Base-by-base conservation (phyloP, 2,329 filamentous ascomycete species). In the Aspergillus clavatus region DNA sequence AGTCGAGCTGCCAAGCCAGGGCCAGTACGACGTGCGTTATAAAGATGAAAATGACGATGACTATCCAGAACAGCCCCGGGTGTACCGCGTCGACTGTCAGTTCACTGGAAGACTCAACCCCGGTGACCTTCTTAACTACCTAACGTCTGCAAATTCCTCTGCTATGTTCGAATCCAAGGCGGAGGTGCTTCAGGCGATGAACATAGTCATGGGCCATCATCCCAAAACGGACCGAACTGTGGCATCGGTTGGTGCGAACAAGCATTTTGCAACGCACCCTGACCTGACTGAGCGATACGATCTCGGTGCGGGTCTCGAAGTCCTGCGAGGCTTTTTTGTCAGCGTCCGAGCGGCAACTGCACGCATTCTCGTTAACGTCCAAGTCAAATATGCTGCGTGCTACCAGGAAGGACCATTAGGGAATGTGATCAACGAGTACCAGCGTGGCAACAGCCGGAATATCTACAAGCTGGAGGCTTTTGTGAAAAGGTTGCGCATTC, bases 301-400 rank as follows among this genome's bases (percentile, higher is more conserved):
- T 23, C 69, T 84, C 1, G 72, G 71, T 2, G 67, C 59, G 8
- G 79, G 79, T 1, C 65, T 85, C 0, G 68, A 77, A 38, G 80
- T 80, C 0, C 60, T 82, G 3, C 72, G 81, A 33, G 82, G 82
- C 0, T 85, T 79, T 62, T 84, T 78, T 56, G 70, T 79, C 8
- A 83, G 79, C 55, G 76, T 81, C 23, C 77, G 82, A 4, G 74
- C 78, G 2, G 75, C 79, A 2, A 77, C 79, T 11, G 74, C 72
- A 29, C 72, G 80, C 3, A 66, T 84, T 4, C 58, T 85, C 1
- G 60, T 84, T 10, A 85, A 86, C 45, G 67, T 84, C 3, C 82
- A 85, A 46, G 79, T 84, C 21, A 78, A 78, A 7, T 76, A 77
- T 36, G 71, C 73, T 2, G 78, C 80, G 0, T 83, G 81, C 55